A percentile compares a stretch with the other conserved stretches of the same genome.
These are phyloP conservation scores for Acidomyces sp. DNA, from an alignment of 495 filamentous ascomycete species.

Conservation along the genomic window DNA sequence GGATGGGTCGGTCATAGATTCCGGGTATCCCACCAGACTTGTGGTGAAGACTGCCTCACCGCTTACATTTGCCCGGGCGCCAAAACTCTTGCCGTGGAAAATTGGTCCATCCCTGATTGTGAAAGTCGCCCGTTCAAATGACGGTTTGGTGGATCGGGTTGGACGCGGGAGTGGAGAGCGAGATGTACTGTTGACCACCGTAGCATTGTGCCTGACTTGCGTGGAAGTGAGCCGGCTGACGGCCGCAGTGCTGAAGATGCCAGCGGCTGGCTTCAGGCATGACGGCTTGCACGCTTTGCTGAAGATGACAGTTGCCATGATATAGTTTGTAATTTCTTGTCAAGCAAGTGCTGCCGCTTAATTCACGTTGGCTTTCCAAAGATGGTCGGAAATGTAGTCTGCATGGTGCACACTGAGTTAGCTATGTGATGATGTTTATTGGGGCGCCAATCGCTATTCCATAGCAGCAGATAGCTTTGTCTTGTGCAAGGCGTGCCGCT, in stretches of 20 bases:
- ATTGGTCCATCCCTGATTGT: conserved; percentile 90
- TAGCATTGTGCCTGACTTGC: conserved; percentile 54
- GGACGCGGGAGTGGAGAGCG: conserved; percentile 34
- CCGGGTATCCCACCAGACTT: conserved; percentile 86
- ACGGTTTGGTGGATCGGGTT: conserved; percentile 41
- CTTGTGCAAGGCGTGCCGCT: too few species aligned
- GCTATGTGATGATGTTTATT: background rate
- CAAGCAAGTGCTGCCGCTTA: conserved; percentile 33
- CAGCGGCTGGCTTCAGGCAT: conserved; percentile 38
- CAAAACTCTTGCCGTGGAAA: conserved; percentile 86
- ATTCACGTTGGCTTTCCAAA: conserved; percentile 89
- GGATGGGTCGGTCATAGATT: conserved; percentile 96
- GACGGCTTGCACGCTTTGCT: conserved; percentile 55
- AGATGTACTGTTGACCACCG: conserved; percentile 53
- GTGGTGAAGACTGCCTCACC: conserved; percentile 95
- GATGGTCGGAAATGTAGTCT: conserved; percentile 55
- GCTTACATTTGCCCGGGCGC: conserved; percentile 79
- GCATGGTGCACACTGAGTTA: too few species aligned
- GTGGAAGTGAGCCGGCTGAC: conserved; percentile 33
- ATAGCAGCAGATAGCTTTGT: too few species aligned
- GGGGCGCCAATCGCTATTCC: too few species aligned
- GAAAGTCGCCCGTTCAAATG: conserved; percentile 70
- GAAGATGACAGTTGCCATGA: conserved; percentile 25
- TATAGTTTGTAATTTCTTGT: conserved; percentile 34
- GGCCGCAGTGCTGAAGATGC: conserved; percentile 41